Base-by-base conservation (phyloP, 179 eudicot genomes). In the Camellia oleifera region DNA sequence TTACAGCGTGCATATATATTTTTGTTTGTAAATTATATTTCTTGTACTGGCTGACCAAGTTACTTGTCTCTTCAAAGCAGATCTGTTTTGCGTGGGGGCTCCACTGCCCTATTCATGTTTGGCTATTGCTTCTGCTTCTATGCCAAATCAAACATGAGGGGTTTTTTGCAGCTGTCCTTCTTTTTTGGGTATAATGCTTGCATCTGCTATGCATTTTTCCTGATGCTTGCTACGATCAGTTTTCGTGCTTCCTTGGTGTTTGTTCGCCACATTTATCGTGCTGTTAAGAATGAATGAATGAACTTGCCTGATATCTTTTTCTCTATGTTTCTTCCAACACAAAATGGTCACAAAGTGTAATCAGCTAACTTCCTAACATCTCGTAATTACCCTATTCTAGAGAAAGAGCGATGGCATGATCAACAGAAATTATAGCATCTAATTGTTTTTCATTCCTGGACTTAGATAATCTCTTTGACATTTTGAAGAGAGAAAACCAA, bases 211-310 rank as follows among this genome's bases (percentile, higher is more conserved):
- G 94, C 93, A 20, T 86, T 87, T 83, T 91, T 92, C 87, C 84
- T 92, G 70, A 86, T 91, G 89, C 92, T 92, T 5, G 92, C 88
- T 48, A 85, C 94, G 13, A 78, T 92, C 14, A 85, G 91, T 81
- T 91, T 89, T 77, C 70, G 83, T 40, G 85, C 92, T 78, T 91
- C 97, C 44, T 81, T 87, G 69, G 23, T 88, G 70, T 92, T 89
- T 78, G 83, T 88, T 65, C 84, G 79, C 64, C 91, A 76, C 73
- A 84, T 91, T 78, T 87, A 81, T 79, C 77, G 72, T 71, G 86
- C 89, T 73, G 88, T 87, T 57, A 92, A 92, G 85, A 88, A 88
- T 67, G 97, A 88, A 88, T 67, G 97, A 92, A 79, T 92, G 81
- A 87, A 58, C 42, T 64, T 65, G 18, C 42, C 12, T 4, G 12